These are phyloP conservation scores for Auriscalpium microsporum DNA, from an alignment of 768 basidiomycete genomes.

Conservation along the genomic window DNA sequence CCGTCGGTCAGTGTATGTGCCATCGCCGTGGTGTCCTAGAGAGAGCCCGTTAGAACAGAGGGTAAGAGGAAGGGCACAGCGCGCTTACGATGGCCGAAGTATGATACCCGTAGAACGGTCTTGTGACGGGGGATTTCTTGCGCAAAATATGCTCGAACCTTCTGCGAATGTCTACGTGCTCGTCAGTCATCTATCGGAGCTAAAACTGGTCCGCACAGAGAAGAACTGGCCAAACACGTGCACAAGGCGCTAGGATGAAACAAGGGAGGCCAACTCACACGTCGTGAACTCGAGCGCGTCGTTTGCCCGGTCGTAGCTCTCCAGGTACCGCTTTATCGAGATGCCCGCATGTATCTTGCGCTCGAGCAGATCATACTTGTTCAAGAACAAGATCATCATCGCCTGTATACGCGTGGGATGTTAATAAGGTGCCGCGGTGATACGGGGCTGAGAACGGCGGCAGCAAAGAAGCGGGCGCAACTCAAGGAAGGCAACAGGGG, in stretches of 20 bases:
- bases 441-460: background rate
- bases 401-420: background rate
- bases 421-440: background rate
- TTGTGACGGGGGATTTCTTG: slow-evolving; percentile 49
- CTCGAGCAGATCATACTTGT: slow-evolving; percentile 70
- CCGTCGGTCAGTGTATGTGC: background rate
- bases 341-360: slow-evolving; percentile 64
- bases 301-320: slow-evolving; percentile 67
- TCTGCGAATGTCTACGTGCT: slow-evolving; percentile 56
- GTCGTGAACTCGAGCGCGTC: slow-evolving; percentile 57
- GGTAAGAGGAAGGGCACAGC: no score
- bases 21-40: background rate
- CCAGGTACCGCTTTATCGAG: slow-evolving; percentile 56
- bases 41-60: no score
- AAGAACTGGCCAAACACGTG: slow-evolving; percentile 2
- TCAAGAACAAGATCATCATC: slow-evolving; percentile 60
- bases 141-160: slow-evolving; percentile 71
- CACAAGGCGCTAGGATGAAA: background rate
- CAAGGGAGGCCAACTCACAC: slow-evolving; percentile 38
- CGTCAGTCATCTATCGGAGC: background rate
- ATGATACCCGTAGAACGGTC: slow-evolving; percentile 63
- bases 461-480: no score
- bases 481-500: no score
- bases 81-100: slow-evolving; percentile 61
- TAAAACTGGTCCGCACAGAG: no score